Percentiles rank a stretch among this genome's conserved stretches.
Evolutionary conservation across 345 rosid species (phyloP).

Genomic region (Lenwebbia sp.): DNA sequence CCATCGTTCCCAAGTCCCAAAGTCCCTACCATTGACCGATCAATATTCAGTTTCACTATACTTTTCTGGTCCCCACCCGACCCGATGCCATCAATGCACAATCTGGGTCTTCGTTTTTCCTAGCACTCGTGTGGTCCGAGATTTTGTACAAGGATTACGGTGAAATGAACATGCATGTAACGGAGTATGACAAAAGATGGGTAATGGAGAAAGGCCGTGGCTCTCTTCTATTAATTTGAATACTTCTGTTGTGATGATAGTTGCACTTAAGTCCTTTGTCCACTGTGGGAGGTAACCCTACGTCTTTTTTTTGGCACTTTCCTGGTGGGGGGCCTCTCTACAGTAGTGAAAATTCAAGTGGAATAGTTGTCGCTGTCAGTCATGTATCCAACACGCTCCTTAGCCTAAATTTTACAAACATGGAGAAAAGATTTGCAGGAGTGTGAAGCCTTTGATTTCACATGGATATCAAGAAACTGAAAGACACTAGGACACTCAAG

Average conservation of each 20-base stretch:
- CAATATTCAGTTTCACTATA: background rate
- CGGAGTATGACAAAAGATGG: background rate
- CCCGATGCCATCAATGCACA: background rate
- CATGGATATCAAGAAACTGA: background rate
- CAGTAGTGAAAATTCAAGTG: background rate
- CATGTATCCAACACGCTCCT: background rate
- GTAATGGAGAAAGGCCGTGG: background rate
- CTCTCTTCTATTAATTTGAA: background rate
- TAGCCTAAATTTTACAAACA: background rate
- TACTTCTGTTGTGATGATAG: background rate
- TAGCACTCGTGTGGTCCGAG: background rate
- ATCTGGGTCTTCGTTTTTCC: background rate
- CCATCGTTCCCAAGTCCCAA: background rate
- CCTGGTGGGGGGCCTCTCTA: background rate
- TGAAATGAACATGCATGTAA: background rate
- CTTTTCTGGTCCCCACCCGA: background rate
- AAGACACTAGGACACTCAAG: background rate
- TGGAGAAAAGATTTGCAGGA: background rate
- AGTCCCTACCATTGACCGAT: background rate
- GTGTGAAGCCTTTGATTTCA: background rate
- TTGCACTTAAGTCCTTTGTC: background rate
- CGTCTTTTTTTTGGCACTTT: background rate
- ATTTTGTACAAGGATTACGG: background rate
- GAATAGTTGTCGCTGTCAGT: background rate
- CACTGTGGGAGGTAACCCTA: background rate